Conservation (phyloP, 2,329 filamentous ascomycete genomes). For the Hortaea sp. region DNA sequence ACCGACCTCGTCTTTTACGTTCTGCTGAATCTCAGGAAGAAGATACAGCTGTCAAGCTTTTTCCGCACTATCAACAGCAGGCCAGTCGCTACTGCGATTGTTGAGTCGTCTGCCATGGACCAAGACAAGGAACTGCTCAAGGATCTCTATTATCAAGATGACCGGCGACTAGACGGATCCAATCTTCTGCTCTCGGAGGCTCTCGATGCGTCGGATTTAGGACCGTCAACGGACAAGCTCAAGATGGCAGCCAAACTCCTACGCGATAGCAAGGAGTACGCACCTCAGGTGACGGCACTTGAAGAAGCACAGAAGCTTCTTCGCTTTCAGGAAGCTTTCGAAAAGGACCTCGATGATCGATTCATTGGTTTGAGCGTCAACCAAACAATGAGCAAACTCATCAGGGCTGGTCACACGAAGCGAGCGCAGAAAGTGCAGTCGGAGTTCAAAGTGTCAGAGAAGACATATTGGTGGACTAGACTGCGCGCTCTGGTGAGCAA, state of each 20-base stretch:
- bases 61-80: slow-evolving; percentile 83
- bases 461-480: slow-evolving; percentile 77
- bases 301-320: slow-evolving; percentile 73
- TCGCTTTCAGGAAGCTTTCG: slow-evolving; percentile 76
- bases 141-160: slow-evolving; percentile 95
- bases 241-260: slow-evolving; percentile 77
- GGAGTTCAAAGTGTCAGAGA: slow-evolving; percentile 90
- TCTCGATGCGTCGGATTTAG: slow-evolving; percentile 58
- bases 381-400: slow-evolving; percentile 82
- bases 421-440: slow-evolving; percentile 78
- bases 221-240: slow-evolving; percentile 72
- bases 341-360: slow-evolving; percentile 59
- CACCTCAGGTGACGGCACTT: slow-evolving; percentile 62
- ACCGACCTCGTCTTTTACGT: slow-evolving; percentile 89
- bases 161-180: slow-evolving; percentile 77
- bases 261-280: slow-evolving; percentile 69
- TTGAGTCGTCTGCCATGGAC: slow-evolving; percentile 71
- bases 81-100: slow-evolving; percentile 75
- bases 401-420: slow-evolving; percentile 70
- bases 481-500: slow-evolving; percentile 81
- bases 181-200: slow-evolving; percentile 81
- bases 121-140: slow-evolving; percentile 79
- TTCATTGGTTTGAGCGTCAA: slow-evolving; percentile 82
- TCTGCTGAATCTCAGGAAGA: slow-evolving; percentile 76
- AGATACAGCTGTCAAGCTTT: slow-evolving; percentile 80